Evolutionary conservation across 2,329 filamentous ascomycete species (phyloP), one percentile per base, ranked within the genome.

Genomic region (Tothia fuscella): DNA sequence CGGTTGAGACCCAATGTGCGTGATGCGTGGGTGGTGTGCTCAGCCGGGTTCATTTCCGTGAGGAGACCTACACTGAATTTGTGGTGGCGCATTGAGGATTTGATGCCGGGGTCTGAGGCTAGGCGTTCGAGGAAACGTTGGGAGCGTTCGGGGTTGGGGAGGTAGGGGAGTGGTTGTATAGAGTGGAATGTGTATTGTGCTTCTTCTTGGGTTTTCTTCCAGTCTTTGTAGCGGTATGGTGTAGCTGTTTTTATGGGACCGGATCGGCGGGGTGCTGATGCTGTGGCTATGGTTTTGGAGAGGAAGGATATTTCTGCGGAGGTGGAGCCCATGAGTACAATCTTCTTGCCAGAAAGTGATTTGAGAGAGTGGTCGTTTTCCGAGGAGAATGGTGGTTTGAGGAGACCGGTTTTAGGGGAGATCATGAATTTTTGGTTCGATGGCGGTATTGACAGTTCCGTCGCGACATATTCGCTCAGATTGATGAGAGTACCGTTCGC

Each of bases 1-100:
- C 86, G 70, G 56, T 98, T 98, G 30, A 96, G 59, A 0, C 91
- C 91, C 0, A 96, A 63, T 2, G 84, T 88, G 33, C 85, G 73
- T 38, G 78, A 78, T n/a, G 91, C 81, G 53, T 84, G 80, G 3
- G 75, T 83, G 0, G 88, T 95, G 60, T 95, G 78, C 50, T 80
- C 72, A 0, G 80, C 70, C 0, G 91, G 91, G 52, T 98, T 83
- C 89, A 98, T 96, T 62, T 98, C 91, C 0, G 88, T 95, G 20
- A 98, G 69, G 3, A 96, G 62, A 0, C 80, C 80, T 1, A 98
- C 91, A 16, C 72, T 75, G 66, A 93, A 95, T 48, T 78, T 74
- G 65, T 94, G 88, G 52, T 78, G 79, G 13, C 73, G 68, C 91
- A 98, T 98, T 1, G 78, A 73, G 1, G 80, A 69, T 48, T 79